Evolutionary conservation across 169 alveolate species (phyloP).

Genomic region (Eimeria zaria): DNA sequence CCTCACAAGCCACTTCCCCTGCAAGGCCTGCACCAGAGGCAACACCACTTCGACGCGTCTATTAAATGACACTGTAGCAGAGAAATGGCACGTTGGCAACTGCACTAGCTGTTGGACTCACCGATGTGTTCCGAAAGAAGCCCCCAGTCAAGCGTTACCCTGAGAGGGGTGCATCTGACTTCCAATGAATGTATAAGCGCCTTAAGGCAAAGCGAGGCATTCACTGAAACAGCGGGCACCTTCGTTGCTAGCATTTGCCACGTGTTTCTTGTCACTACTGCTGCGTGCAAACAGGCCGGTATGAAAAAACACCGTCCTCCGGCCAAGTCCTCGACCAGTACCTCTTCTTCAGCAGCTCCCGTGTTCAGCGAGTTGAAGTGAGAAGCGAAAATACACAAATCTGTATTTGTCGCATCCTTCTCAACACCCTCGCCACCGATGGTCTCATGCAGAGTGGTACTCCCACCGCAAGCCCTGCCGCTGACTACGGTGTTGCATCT

Average conservation of each 20-base stretch:
- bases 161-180: constrained; percentile 28
- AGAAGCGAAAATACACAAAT: neutral
- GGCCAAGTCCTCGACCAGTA: constrained; percentile 46
- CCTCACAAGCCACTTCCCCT: neutral
- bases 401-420: neutral
- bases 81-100: neutral
- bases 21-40: neutral
- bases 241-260: constrained; percentile 49
- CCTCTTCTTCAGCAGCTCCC: constrained; percentile 52
- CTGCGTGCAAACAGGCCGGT: constrained; percentile 23
- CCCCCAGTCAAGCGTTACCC: constrained; percentile 57
- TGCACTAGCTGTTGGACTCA: neutral
- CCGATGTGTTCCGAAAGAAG: constrained; percentile 34
- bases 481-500: neutral
- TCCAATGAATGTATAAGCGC: constrained; percentile 30
- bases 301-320: constrained; percentile 55
- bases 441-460: neutral
- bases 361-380: neutral
- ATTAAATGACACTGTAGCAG: neutral
- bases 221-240: constrained; percentile 19
- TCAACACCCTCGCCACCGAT: neutral
- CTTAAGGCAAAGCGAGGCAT: constrained; percentile 39
- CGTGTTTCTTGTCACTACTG: neutral
- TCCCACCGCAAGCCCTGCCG: neutral
- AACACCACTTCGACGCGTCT: neutral